Percentiles rank a stretch among this genome's conserved stretches.
Conservation (phyloP, 73 alveolate genomes). For the Paraurostyla sp. region DNA sequence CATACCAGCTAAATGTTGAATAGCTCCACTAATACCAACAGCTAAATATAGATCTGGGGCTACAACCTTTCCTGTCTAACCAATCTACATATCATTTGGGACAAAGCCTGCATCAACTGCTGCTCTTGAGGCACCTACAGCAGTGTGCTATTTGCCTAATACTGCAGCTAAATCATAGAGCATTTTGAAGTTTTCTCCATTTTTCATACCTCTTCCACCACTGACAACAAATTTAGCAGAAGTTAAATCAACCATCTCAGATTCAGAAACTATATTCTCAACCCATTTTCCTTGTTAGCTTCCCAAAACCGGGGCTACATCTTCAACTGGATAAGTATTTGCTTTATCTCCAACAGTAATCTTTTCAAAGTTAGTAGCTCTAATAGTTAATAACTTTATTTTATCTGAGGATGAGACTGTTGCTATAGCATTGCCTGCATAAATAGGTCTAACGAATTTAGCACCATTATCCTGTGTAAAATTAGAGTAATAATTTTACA, state of each 20-base stretch:
- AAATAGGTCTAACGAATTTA: conserved; percentile 89
- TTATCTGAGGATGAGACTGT: conserved; percentile 76
- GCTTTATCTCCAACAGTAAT: conserved; percentile 43
- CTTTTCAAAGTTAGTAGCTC: conserved; percentile 88
- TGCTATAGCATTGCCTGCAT: conserved; percentile 96
- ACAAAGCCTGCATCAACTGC: conserved; percentile 98
- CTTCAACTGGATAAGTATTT: conserved; percentile 63
- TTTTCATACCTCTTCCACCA: conserved; percentile 93
- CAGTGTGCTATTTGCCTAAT: conserved; percentile 80
- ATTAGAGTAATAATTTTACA: neutral
- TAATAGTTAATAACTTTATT: conserved; percentile 72
- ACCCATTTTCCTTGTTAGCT: conserved; percentile 37
- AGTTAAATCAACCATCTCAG: conserved; percentile 86
- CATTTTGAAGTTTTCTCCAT: conserved; percentile 82
- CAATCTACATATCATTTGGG: conserved; percentile 94
- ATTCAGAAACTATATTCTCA: conserved; percentile 66
- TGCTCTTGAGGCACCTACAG: conserved; percentile 97
- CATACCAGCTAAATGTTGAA: conserved; percentile 96
- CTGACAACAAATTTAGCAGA: conserved; percentile 89
- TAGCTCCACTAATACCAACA: conserved; percentile 97
- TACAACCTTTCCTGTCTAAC: conserved; percentile 97
- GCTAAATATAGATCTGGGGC: conserved; percentile 97
- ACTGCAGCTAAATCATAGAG: conserved; percentile 81
- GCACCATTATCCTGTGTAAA: conserved; percentile 44
- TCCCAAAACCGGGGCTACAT: conserved; percentile 29